These are phyloP conservation scores for Xylaria sp. DNA, from an alignment of 2,329 filamentous ascomycete genomes.

Conservation along the genomic window DNA sequence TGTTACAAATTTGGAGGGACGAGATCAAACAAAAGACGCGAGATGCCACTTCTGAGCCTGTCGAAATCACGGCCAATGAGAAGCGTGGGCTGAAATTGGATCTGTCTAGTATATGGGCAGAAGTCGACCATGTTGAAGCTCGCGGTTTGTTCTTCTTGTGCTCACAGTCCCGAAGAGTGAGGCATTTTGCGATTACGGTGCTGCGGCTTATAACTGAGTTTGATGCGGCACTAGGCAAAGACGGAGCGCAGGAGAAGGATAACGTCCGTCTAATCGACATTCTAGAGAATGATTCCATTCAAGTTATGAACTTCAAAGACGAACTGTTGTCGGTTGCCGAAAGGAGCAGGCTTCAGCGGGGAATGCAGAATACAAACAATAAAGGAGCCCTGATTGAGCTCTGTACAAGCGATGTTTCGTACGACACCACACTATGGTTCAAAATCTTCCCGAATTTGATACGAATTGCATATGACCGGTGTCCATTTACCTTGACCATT, in stretches of 20 bases:
- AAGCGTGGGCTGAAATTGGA: constrained; percentile 83
- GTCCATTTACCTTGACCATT: constrained; percentile 89
- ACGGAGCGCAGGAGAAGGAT: constrained; percentile 66
- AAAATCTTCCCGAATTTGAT: constrained; percentile 98
- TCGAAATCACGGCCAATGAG: constrained; percentile 72
- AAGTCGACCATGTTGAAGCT: constrained; percentile 96
- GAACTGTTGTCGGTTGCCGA: constrained; percentile 93
- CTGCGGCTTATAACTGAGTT: constrained; percentile 93
- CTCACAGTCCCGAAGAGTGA: constrained; percentile 90
- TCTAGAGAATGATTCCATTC: constrained; percentile 86
- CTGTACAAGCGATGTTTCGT: constrained; percentile 93
- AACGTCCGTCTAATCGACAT: constrained; percentile 86
- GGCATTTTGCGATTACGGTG: constrained; percentile 91
- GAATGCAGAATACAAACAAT: constrained; percentile 84
- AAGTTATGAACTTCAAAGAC: constrained; percentile 91
- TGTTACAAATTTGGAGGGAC: constrained; percentile 97
- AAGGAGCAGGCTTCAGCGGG: constrained; percentile 88
- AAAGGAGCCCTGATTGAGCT: constrained; percentile 91
- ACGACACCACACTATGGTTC: constrained; percentile 95
- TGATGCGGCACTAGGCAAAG: constrained; percentile 85
- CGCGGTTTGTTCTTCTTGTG: constrained; percentile 97
- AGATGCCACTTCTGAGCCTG: constrained; percentile 73
- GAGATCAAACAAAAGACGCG: constrained; percentile 89
- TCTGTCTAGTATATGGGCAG: constrained; percentile 86
- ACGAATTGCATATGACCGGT: constrained; percentile 88